Base-by-base conservation (phyloP, 2,329 filamentous ascomycete species). In the Aspergillus awamori region DNA sequence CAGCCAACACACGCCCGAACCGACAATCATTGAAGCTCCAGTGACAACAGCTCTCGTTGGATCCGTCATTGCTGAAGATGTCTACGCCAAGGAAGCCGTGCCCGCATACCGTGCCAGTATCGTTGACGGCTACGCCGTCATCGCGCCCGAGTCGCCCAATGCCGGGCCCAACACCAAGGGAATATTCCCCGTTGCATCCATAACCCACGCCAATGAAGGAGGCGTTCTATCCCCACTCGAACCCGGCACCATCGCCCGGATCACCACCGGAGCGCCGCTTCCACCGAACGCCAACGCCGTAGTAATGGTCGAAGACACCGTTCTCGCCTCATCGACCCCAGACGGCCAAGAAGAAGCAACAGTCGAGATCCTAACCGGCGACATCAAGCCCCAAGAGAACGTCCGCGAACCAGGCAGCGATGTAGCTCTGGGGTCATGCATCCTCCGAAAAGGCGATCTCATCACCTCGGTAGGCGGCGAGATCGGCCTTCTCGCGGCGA, bases 21-120 rank as follows among this genome's bases (percentile, higher is more conserved):
- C 90, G 0, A 79, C 82, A 13, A 73, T 87, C 1, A 74, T 87
- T 30, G 85, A 81, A 52, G 79, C 81, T 1, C 83, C 86, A 6
- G 89, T 96, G 4, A 80, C 89, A 62, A 82, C 84, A 36, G 77
- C 79, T 2, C 80, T 98, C 0, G 85, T 94, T 1, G 92, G 92
- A 7, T 86, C 85, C 8, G 89, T 98, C 0, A 81, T 99, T 1
- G 93, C 94, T 0, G 87, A 93, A 72, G 90, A 96, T 67, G 89
- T 99, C 24, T 85, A 82, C 41, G 92, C 95, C 0, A 79, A 79
- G 4, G 94, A 97, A 73, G 87, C 89, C 7, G 95, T 99, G 0
- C 95, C 95, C 0, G 95, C 94, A 0, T 99, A 96, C 78, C 84
- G 93, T 61, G 95, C 95, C 17, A 98, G 94, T 72, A 98, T 97